Conservation (phyloP, 192 early-diverging fungal genomes). For the Funneliformis geosporum region DNA sequence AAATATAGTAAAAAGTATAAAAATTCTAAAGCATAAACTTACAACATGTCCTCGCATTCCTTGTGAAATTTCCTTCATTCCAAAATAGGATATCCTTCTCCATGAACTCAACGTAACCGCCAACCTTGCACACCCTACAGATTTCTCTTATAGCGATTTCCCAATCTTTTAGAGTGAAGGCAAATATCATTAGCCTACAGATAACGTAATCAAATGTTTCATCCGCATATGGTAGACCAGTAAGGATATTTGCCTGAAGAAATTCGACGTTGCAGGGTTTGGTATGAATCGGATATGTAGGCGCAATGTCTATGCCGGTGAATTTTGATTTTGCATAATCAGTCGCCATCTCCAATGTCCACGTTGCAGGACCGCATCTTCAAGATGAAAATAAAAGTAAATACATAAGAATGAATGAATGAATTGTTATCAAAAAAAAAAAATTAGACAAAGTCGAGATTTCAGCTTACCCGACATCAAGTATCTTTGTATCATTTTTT, state of each 20-base stretch:
- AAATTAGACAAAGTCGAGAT: background rate
- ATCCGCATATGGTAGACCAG: conserved; percentile 34
- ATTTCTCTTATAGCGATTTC: background rate
- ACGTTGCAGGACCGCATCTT: conserved; percentile 42
- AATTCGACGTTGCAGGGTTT: conserved; percentile 41
- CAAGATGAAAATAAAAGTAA: background rate
- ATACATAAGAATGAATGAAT: background rate
- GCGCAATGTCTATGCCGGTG: conserved; percentile 40
- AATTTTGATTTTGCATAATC: conserved; percentile 32
- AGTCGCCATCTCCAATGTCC: conserved; percentile 42
- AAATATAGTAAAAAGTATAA: no score
- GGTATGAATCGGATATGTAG: conserved; percentile 37
- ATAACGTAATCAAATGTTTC: conserved; percentile 42
- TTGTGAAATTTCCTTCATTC: background rate
- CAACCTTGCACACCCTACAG: background rate
- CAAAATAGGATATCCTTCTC: conserved; percentile 9
- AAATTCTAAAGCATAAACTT: background rate
- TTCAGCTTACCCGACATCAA: conserved; percentile 7
- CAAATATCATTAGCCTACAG: conserved; percentile 34
- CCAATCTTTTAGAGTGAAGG: conserved; percentile 28
- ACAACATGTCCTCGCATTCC: background rate
- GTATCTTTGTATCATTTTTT: background rate
- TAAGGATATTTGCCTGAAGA: conserved; percentile 33
- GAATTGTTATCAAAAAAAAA: background rate
- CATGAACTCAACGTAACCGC: conserved; percentile 4